Base-by-base conservation (phyloP, 2,329 filamentous ascomycete species). In the Microcyclospora tardicrescens region DNA sequence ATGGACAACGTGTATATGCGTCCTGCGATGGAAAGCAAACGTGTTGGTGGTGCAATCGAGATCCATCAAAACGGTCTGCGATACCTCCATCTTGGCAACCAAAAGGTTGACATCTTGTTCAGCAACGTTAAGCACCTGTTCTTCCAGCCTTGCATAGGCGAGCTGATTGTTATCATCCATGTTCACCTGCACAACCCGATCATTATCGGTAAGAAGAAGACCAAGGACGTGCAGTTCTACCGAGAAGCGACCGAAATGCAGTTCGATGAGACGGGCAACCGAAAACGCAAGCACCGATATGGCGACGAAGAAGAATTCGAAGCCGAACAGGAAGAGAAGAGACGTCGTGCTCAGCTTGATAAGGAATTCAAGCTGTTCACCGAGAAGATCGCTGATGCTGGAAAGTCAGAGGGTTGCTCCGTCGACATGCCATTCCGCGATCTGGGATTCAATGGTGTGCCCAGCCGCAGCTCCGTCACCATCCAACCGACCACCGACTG, bases 21-120 rank as follows among this genome's bases (percentile, higher is more conserved):
- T 41, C 91, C 91, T 36, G 85, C 86, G 0, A 79, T 96, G 69
- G 91, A 98, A 62, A 87, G 87, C 54, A 98, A 98, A 66, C 85
- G 91, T 54, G 84, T 98, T 24, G 84, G 91, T 33, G 91, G 91
- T 55, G 86, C 91, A 58, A 80, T 98, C 30, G 89, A 96, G 63
- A 95, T 98, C 36, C 91, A 98, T 63, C 87, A 96, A 56, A 98
- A 98, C 54, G 91, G 91, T 87, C 82, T 98, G 41, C 84, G 91
- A 43, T 98, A 98, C 61, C 56, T 61, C 72, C 89, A 66, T 83
- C 83, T 38, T 67, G 93, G 47, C 79, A 93, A 46, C 78, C 82
- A 91, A 51, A 76, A 81, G 52, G 84, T 98, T 35, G 91, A 98
- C 54, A 79, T 98, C 38, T 73, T 98, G 1, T 98, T 98, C 69